These are phyloP conservation scores for Apodospora peruviana DNA, from an alignment of 495 filamentous ascomycete species.

Conservation along the genomic window DNA sequence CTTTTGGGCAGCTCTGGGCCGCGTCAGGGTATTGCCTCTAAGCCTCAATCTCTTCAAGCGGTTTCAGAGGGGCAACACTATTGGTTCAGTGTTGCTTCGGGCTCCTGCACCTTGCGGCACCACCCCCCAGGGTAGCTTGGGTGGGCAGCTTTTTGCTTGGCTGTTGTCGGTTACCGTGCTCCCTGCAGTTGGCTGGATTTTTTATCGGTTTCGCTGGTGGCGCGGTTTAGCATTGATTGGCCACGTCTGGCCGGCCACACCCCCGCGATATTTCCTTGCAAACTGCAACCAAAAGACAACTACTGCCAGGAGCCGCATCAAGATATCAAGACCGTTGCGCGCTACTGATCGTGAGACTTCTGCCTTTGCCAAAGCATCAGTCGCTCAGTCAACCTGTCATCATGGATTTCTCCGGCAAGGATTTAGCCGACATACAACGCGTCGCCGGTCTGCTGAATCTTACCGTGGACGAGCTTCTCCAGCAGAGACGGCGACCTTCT, in stretches of 20 bases:
- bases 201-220: conserved; percentile 22
- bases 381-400: background rate
- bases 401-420: conserved; percentile 24
- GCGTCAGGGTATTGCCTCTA: background rate
- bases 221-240: conserved; percentile 15
- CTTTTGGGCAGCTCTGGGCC: background rate
- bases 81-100: conserved; percentile 14
- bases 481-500: conserved; percentile 10
- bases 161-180: conserved; percentile 12
- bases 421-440: conserved; percentile 21
- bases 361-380: background rate
- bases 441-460: conserved; percentile 24
- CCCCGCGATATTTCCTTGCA: conserved; percentile 12
- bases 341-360: background rate
- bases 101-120: conserved; percentile 10
- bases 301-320: conserved; percentile 13
- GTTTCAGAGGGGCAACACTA: conserved; percentile 7
- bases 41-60: conserved; percentile 2
- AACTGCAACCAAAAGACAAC: conserved; percentile 1
- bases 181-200: conserved; percentile 14
- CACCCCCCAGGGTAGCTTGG: conserved; percentile 1
- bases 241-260: background rate
- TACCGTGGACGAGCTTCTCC: conserved; percentile 26
- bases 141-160: conserved; percentile 11
- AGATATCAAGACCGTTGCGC: conserved; percentile 14